Evolutionary conservation across 2,329 filamentous ascomycete species (phyloP).

Genomic region (Geosmithia flava): DNA sequence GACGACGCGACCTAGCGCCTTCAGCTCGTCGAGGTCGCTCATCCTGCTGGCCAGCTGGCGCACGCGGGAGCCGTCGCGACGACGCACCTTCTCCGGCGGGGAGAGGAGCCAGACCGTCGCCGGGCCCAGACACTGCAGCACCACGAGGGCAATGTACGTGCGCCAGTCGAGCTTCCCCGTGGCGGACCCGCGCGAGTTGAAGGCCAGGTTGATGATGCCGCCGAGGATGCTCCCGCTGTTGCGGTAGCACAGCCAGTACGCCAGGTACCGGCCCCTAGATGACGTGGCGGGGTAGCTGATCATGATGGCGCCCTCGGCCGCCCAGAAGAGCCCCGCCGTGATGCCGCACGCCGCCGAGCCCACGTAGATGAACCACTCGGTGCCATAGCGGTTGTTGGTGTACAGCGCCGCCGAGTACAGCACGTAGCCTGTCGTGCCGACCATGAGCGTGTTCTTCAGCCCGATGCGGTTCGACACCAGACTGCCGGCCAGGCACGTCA

Average conservation of each 20-base stretch:
- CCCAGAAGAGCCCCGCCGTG: slow-evolving; percentile 20
- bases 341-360: slow-evolving; percentile 24
- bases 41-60: not conserved
- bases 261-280: slow-evolving; percentile 3
- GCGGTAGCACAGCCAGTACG: slow-evolving; percentile 29
- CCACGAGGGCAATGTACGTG: slow-evolving; percentile 25
- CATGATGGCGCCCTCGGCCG: slow-evolving; percentile 6
- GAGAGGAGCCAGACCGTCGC: slow-evolving; percentile 30
- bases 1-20: not conserved
- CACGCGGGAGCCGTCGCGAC: slow-evolving; percentile 16
- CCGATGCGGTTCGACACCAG: slow-evolving; percentile 10
- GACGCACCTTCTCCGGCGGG: slow-evolving; percentile 29
- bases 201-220: slow-evolving; percentile 30
- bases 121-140: slow-evolving; percentile 29
- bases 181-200: slow-evolving; percentile 26
- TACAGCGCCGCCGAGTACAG: slow-evolving; percentile 32
- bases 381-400: slow-evolving; percentile 31
- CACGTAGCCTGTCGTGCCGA: slow-evolving; percentile 31
- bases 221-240: slow-evolving; percentile 32
- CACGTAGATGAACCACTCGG: slow-evolving; percentile 24
- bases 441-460: slow-evolving; percentile 19
- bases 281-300: slow-evolving; percentile 11
- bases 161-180: slow-evolving; percentile 6
- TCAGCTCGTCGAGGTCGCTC: not conserved
- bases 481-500: slow-evolving; percentile 38